phyloP scores from a whole-genome alignment of 2,329 filamentous ascomycete species.

The Lasiodiplodia theobromae region DNA sequence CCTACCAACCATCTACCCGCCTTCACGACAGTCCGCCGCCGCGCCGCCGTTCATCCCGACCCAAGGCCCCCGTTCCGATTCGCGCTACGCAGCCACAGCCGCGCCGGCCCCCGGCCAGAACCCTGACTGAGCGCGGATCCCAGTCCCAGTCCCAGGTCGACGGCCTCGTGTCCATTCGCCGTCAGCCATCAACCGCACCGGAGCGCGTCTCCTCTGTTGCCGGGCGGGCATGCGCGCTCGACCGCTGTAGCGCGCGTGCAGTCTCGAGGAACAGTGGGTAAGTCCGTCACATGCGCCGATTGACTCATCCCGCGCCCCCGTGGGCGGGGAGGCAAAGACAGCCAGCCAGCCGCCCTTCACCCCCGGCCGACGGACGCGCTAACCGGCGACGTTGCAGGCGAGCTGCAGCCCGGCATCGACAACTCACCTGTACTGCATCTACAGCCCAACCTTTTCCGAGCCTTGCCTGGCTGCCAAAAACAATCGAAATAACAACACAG shows the following conservation, averaged over 20 bases:
- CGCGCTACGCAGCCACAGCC: conserved; percentile 18
- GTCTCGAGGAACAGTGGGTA: conserved; percentile 16
- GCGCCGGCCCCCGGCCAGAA: conserved; percentile 12
- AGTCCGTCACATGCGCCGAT: conserved; percentile 13
- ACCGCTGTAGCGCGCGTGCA: conserved; percentile 9
- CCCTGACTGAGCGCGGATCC: conserved; percentile 24
- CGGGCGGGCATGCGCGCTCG: conserved; percentile 23
- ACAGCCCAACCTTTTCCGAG: conserved; percentile 16
- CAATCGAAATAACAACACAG: conserved; percentile 24
- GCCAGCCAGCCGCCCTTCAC: conserved; percentile 12
- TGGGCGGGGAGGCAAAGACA: background rate
- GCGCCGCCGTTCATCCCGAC: conserved; percentile 1
- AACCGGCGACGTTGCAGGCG: conserved; percentile 22
- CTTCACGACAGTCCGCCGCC: background rate
- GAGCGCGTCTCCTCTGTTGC: conserved; percentile 4
- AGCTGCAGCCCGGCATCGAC: conserved; percentile 24
- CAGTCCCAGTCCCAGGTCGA: conserved; percentile 5
- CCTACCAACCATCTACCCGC: background rate
- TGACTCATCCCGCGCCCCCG: conserved; percentile 12
- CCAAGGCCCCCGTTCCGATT: conserved; percentile 15
- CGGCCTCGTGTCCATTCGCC: conserved; percentile 2
- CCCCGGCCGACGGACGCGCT: conserved; percentile 23
- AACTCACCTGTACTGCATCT: conserved; percentile 23
- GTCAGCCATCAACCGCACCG: background rate
- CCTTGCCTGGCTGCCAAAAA: conserved; percentile 17